Evolutionary conservation across 164 flowering plant species (phyloP), one percentile per base, ranked within the genome.

Genomic region (Tinospora cordifolia): DNA sequence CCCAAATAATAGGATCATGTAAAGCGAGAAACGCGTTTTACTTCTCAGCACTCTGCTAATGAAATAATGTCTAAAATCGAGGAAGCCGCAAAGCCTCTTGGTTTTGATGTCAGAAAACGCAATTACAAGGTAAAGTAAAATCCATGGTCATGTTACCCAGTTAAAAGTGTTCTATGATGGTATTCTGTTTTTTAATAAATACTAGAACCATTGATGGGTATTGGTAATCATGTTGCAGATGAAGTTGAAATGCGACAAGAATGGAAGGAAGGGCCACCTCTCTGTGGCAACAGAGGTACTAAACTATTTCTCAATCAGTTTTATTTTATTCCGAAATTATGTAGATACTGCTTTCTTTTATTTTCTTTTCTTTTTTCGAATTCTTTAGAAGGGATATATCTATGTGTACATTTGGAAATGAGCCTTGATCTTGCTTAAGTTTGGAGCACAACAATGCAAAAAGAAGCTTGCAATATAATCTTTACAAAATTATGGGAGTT

Each of bases 71-170:
- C 86, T 21, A 91, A 84, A 78, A 89, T 94, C 47, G 98, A 94
- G 83, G 92, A 90, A 88, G 83, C 98, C 80, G 98, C 97, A 24
- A 94, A 87, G 74, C 96, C 97, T 72, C 82, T 94, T 27, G 98
- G 97, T n/a, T 94, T 91, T 69, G 86, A 89, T 75, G 87, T 91
- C 72, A 83, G 73, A 80, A 94, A 90, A 80, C 76, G 78, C 26
- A 83, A 94, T 75, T 94, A 94, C 83, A 94, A 89, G 90, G 98
- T 93, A 76, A 39, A 17, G n/a, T 34, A 47, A 11, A 21, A n/a
- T 70, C 38, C 63, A 68, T 57, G 11, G 15, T n/a, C 10, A 6
- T 54, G 24, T 54, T 44, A 30, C 2, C 2, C 36, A 30, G 36
- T 30, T 30, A 30, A 30, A 30, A 30, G 36, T 30, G 4, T 59